phyloP scores from a whole-genome alignment of 192 early-diverging fungal genomes.

The Backusella westeae region DNA sequence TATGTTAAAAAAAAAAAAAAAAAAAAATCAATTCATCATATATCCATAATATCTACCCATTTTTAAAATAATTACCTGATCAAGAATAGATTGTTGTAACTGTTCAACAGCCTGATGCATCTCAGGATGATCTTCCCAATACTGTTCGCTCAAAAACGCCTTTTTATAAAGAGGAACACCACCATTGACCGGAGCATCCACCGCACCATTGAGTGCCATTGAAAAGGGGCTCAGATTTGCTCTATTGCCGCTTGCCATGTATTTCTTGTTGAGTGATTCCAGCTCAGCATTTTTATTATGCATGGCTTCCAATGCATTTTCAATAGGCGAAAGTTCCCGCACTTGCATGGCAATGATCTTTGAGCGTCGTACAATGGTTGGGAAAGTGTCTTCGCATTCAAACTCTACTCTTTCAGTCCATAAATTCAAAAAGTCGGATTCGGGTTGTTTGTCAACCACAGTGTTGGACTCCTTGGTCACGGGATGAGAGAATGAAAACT shows the following conservation, averaged over 20 bases:
- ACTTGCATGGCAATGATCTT: constrained; percentile 51
- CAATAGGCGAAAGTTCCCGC: constrained; percentile 68
- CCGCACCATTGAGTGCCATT: constrained; percentile 79
- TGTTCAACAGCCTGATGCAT: constrained; percentile 40
- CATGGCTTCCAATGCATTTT: constrained; percentile 73
- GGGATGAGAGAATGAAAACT: constrained; percentile 68
- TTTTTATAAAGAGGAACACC: constrained; percentile 74
- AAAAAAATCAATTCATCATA: constrained; percentile 1
- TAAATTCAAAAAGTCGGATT: constrained; percentile 67
- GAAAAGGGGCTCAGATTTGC: constrained; percentile 63
- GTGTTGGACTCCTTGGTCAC: constrained; percentile 35
- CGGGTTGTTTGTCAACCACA: constrained; percentile 40
- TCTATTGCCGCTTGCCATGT: constrained; percentile 29
- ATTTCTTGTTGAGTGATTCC: constrained; percentile 49
- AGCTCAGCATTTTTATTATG: constrained; percentile 67
- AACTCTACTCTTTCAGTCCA: constrained; percentile 77
- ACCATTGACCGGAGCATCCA: constrained; percentile 84
- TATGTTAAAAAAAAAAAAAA: too few species aligned
- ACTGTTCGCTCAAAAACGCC: constrained; percentile 59
- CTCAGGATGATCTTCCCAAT: constrained; percentile 40
- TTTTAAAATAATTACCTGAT: constrained; percentile 49
- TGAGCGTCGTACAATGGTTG: constrained; percentile 56
- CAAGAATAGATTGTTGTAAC: constrained; percentile 58
- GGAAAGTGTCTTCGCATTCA: constrained; percentile 64
- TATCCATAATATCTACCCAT: not conserved